Conservation (phyloP, 1,139 yeast species). For the Diutina rugosa region DNA sequence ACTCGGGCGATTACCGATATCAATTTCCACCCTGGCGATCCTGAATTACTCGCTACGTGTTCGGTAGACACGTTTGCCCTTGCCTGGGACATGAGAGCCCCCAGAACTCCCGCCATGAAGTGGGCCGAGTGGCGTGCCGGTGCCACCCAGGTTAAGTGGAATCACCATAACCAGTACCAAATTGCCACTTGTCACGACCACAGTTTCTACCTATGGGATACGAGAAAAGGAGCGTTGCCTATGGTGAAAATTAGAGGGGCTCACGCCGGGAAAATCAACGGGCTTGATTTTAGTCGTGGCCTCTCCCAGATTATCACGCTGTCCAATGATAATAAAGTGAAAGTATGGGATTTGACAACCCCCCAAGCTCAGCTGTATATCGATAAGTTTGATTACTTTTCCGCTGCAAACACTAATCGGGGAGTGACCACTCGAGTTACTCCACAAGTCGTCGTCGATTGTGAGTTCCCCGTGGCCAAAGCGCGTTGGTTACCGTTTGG, state of each 20-base stretch:
- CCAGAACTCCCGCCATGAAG: conserved; percentile 53
- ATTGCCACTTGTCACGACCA: conserved; percentile 82
- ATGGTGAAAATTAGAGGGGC: conserved; percentile 50
- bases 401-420: background rate
- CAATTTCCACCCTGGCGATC: conserved; percentile 78
- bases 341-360: conserved; percentile 58
- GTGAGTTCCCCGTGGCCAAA: conserved; percentile 79
- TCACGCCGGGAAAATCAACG: conserved; percentile 75
- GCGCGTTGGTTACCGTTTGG: conserved; percentile 90
- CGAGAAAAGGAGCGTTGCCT: conserved; percentile 71
- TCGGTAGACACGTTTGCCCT: conserved; percentile 80
- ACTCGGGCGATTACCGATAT: conserved; percentile 91
- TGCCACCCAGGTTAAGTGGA: conserved; percentile 94
- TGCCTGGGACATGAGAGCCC: conserved; percentile 84
- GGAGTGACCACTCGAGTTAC: background rate
- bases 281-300: conserved; percentile 67
- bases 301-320: conserved; percentile 57
- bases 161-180: conserved; percentile 57
- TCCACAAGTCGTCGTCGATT: conserved; percentile 49
- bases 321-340: conserved; percentile 79
- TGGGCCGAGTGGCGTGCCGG: conserved; percentile 95
- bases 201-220: conserved; percentile 75
- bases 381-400: background rate
- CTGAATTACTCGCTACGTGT: conserved; percentile 87
- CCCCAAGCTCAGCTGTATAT: conserved; percentile 8